Base-by-base conservation (phyloP, 2,329 filamentous ascomycete species). In the Aspergillus aculeatinus region DNA sequence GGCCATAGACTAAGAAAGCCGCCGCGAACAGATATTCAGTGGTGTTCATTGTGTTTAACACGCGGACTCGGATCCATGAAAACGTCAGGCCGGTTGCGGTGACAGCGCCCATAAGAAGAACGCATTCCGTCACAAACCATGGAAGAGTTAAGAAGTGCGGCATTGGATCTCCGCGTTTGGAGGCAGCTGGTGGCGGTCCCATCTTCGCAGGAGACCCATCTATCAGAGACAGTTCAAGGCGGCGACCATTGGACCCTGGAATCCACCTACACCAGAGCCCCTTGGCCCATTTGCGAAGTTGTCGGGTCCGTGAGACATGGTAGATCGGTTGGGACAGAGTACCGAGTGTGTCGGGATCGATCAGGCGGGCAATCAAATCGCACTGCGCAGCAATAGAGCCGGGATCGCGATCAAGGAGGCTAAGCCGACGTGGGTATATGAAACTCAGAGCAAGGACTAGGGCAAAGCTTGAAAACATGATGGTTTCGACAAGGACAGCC, bases 341-440 rank as follows among this genome's bases (percentile, higher is more conserved):
- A 5, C 61, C 25, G 2, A 31, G 33, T n/a, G 50, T 51, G 7
- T 39, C 25, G 1, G 65, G 50, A 14, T 44, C 47, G 16, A 68
- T 61, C 2, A 58, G 42, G 19, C 63, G 49, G 3, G 62, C 52
- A 16, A 69, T 31, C 5, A 66, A 44, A 0, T 54, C 56, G 31
- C 63, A 69, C 48, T 69, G 66, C 9, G 66, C 66, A 6, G 57
- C 62, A 9, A 69, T 66, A 2, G 67, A 63, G 2, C 66, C 61
- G 3, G 66, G 67, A 23, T 69, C 67, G 14, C 44, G 51, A 9
- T 29, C 57, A 9, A 69, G 59, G 14, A 69, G 62, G n/a, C 59
- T 68, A 3, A 55, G 60, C 4, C 65, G 63, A 0, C 35, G 59
- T 3, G 49, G 61, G 19, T 68, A 69, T 4, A 63, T 23, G 10